A percentile compares a stretch with the other conserved stretches of the same genome.
phyloP scores from a whole-genome alignment of 305 asterid species.

The Fraxinus floribunda region DNA sequence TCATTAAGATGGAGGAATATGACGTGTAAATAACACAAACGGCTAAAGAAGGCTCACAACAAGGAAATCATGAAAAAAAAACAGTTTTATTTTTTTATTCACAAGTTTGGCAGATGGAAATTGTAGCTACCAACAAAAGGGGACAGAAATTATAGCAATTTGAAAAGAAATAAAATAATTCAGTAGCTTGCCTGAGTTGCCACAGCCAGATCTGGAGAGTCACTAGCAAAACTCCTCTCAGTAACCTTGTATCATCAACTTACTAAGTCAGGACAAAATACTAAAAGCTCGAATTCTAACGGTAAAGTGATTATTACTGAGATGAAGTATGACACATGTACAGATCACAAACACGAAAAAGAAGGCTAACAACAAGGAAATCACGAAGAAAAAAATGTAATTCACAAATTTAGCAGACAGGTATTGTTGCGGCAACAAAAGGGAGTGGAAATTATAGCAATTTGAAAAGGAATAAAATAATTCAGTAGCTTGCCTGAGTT shows the following conservation, averaged over 20 bases:
- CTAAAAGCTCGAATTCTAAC: background rate
- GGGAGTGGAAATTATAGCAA: background rate
- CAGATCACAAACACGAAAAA: background rate
- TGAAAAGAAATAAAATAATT: background rate
- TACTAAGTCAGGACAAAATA: background rate
- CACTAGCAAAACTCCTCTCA: slow-evolving; percentile 14
- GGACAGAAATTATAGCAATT: background rate
- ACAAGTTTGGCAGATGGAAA: background rate
- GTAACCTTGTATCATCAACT: slow-evolving; percentile 13
- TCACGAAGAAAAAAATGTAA: background rate
- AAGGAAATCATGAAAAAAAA: background rate
- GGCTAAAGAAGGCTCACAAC: background rate
- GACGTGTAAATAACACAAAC: background rate
- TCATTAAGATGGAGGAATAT: background rate
- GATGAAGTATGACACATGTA: background rate
- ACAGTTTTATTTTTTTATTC: background rate
- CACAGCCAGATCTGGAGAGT: slow-evolving; percentile 13
- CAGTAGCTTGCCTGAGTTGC: slow-evolving; percentile 20
- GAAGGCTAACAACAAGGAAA: background rate
- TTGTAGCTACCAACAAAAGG: background rate
- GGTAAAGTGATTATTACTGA: background rate
- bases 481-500: slow-evolving; percentile 16
- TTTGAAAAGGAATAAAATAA: background rate
- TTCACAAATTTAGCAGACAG: background rate
- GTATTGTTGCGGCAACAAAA: background rate